These are phyloP conservation scores for Lactarius tabidus DNA, from an alignment of 768 basidiomycete genomes.

Conservation along the genomic window DNA sequence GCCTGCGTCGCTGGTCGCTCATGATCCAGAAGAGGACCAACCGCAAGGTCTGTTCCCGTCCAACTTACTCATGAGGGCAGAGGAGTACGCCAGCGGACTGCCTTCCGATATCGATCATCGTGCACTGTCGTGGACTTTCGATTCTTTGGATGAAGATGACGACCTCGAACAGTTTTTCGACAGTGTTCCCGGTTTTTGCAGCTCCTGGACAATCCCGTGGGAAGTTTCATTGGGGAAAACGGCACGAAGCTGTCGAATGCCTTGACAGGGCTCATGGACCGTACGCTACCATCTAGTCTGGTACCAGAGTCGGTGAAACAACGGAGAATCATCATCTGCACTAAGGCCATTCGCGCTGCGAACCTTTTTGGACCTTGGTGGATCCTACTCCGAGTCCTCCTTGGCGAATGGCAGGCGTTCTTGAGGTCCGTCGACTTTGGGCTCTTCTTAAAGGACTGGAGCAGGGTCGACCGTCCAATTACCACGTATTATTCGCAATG, in stretches of 20 bases:
- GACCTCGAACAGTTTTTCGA: conserved; percentile 7
- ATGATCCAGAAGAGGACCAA: not conserved
- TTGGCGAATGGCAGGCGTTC: not conserved
- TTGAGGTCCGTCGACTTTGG: not conserved
- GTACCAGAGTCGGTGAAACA: not conserved
- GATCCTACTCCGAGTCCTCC: not conserved
- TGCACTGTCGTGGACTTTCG: not conserved
- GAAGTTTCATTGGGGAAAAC: not conserved
- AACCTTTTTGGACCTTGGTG: not conserved
- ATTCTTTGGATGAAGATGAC: not conserved
- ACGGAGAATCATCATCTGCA: not conserved
- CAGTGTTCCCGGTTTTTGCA: conserved; percentile 5
- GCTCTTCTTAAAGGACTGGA: not conserved
- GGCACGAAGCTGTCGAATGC: not conserved
- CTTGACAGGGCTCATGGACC: not conserved
- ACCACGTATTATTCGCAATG: not conserved
- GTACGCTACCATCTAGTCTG: not conserved
- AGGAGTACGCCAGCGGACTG: not conserved
- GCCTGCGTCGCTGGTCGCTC: not conserved
- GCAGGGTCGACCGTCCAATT: not conserved
- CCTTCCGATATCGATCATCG: not conserved
- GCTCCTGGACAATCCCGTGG: not conserved
- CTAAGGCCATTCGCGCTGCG: not conserved
- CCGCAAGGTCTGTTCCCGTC: not conserved
- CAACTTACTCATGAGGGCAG: not conserved